Evolutionary conservation across 2,329 filamentous ascomycete species (phyloP).

Genomic region (Lasiodiplodia gonubiensis): DNA sequence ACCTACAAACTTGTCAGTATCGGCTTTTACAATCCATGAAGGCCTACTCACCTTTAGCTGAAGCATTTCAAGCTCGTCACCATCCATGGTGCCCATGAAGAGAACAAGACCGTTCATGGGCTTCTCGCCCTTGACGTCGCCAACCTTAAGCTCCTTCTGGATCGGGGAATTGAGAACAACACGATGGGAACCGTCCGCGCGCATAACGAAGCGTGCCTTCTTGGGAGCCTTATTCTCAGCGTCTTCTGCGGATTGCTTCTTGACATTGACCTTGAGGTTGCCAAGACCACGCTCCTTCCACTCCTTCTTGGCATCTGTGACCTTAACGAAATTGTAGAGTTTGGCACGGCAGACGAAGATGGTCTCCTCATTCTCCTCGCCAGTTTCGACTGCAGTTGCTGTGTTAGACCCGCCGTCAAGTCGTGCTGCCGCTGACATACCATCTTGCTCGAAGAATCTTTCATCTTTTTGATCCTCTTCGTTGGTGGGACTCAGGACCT

Average conservation of each 20-base stretch:
- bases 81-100: slow-evolving; percentile 64
- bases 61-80: slow-evolving; percentile 57
- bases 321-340: slow-evolving; percentile 78
- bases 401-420: neutral
- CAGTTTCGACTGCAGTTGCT: slow-evolving; percentile 71
- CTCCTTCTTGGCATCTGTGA: slow-evolving; percentile 59
- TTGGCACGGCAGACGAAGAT: slow-evolving; percentile 79
- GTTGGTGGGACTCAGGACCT: slow-evolving; percentile 27
- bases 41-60: slow-evolving; percentile 60
- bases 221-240: slow-evolving; percentile 45
- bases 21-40: neutral
- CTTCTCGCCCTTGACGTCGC: slow-evolving; percentile 66
- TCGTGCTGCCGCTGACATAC: slow-evolving; percentile 56
- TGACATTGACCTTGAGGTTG: slow-evolving; percentile 77
- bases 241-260: slow-evolving; percentile 48
- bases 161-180: slow-evolving; percentile 86
- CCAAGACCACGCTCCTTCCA: slow-evolving; percentile 93
- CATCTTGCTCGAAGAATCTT: slow-evolving; percentile 64
- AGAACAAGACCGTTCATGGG: slow-evolving; percentile 73
- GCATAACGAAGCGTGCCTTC: slow-evolving; percentile 79
- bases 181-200: slow-evolving; percentile 85
- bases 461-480: slow-evolving; percentile 65
- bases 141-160: slow-evolving; percentile 78
- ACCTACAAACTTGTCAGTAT: slow-evolving; percentile 41
- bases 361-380: slow-evolving; percentile 82